phyloP scores from a whole-genome alignment of 306 rosid species.

The Castanea mollissima region DNA sequence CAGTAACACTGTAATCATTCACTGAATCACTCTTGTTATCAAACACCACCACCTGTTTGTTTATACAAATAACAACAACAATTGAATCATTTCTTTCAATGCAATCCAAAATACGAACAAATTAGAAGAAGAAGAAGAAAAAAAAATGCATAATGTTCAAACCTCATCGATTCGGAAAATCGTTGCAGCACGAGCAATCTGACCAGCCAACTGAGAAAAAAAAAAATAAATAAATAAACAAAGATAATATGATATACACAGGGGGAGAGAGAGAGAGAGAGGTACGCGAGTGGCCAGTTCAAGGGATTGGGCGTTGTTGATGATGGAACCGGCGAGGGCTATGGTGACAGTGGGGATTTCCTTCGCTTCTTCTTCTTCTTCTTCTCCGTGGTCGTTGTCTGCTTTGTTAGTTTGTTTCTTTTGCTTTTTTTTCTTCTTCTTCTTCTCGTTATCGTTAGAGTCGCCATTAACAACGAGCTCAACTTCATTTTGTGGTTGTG shows the following conservation, averaged over 20 bases:
- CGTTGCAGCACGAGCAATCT: slow-evolving; percentile 94
- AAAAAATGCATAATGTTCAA: neutral
- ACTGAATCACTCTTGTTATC: slow-evolving; percentile 64
- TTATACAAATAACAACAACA: no score
- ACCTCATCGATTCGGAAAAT: slow-evolving; percentile 96
- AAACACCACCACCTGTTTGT: slow-evolving; percentile 72
- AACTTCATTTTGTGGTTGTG: slow-evolving; percentile 11
- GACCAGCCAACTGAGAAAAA: slow-evolving; percentile 78
- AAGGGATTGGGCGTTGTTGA: slow-evolving; percentile 77
- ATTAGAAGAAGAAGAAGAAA: no score
- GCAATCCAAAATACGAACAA: no score
- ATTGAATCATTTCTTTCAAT: no score
- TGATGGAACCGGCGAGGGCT: slow-evolving; percentile 89
- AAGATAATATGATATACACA: neutral
- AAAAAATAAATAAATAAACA: neutral
- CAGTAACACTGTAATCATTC: slow-evolving; percentile 6
- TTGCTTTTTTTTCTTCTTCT: slow-evolving; percentile 29
- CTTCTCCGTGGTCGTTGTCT: neutral
- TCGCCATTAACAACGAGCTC: slow-evolving; percentile 28
- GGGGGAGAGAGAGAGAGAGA: neutral
- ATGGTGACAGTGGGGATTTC: slow-evolving; percentile 62
- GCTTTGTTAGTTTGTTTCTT: slow-evolving; percentile 27
- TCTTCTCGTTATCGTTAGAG: neutral
- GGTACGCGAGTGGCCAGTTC: slow-evolving; percentile 88
- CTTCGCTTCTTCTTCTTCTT: slow-evolving; percentile 14